A percentile compares a stretch with the other conserved stretches of the same genome.
These are phyloP conservation scores for Neospora caninum DNA, from an alignment of 169 alveolate genomes.

Conservation along the genomic window DNA sequence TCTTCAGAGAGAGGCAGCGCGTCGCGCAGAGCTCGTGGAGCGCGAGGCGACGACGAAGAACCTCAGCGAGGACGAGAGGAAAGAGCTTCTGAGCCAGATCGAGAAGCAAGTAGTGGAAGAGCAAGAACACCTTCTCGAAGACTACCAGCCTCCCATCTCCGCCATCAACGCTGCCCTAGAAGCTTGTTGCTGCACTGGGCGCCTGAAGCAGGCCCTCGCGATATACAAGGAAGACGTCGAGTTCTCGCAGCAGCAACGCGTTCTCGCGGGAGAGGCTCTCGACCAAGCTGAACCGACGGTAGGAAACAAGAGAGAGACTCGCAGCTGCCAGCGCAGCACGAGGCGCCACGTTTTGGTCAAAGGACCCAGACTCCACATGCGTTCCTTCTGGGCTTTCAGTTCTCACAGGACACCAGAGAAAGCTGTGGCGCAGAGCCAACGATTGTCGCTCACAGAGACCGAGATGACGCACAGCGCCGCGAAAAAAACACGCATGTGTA, in stretches of 20 bases:
- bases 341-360: no score
- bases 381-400: no score
- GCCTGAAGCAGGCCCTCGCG: neutral
- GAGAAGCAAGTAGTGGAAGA: neutral
- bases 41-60: neutral
- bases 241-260: neutral
- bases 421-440: no score
- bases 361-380: no score
- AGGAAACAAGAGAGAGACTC: neutral
- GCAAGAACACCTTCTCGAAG: slow-evolving; percentile 20
- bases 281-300: slow-evolving; percentile 17
- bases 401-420: no score
- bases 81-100: neutral
- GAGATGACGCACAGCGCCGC: no score
- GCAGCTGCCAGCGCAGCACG: no score
- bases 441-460: no score
- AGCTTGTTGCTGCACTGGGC: slow-evolving; percentile 28
- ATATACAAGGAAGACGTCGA: slow-evolving; percentile 31
- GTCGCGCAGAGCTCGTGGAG: slow-evolving; percentile 10
- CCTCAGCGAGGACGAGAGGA: neutral
- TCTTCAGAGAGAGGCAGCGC: neutral
- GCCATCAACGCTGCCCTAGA: slow-evolving; percentile 35
- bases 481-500: no score
- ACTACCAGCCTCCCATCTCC: slow-evolving; percentile 34
- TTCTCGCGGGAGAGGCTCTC: neutral